These are phyloP conservation scores for Dendrostoma leiphaemia DNA, from an alignment of 2,329 filamentous ascomycete genomes.

Conservation along the genomic window DNA sequence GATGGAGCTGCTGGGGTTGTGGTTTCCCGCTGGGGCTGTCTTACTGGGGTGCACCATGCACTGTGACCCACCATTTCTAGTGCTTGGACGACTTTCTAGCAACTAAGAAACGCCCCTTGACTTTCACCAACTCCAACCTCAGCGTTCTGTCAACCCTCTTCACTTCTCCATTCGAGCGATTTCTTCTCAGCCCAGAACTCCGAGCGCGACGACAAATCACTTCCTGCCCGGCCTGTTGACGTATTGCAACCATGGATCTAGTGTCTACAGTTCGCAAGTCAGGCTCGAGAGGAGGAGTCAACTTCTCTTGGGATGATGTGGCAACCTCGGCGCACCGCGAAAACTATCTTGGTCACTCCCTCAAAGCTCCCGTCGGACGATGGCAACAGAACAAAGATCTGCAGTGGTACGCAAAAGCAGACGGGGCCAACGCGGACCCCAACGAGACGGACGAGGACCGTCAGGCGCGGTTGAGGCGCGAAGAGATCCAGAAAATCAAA, in stretches of 20 bases:
- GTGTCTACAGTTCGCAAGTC: constrained; percentile 86
- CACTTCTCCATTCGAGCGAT: not conserved
- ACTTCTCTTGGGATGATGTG: constrained; percentile 97
- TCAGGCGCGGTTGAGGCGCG: constrained; percentile 60
- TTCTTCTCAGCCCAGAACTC: no score
- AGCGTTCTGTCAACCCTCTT: not conserved
- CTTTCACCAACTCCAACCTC: not conserved
- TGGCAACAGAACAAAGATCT: constrained; percentile 79
- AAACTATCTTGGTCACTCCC: constrained; percentile 82
- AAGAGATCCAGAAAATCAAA: constrained; percentile 80
- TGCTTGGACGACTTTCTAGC: not conserved
- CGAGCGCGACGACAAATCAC: not conserved
- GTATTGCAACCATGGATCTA: constrained; percentile 69
- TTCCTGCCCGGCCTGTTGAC: not conserved
- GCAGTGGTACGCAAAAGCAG: constrained; percentile 63
- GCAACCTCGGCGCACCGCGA: constrained; percentile 84
- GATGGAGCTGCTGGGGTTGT: not conserved
- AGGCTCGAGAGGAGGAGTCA: constrained; percentile 87
- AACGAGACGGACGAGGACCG: constrained; percentile 59
- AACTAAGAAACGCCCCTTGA: not conserved
- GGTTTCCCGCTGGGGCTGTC: not conserved
- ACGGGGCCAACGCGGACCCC: constrained; percentile 43
- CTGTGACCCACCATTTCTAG: not conserved
- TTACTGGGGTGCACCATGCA: not conserved
- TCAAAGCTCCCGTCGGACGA: constrained; percentile 88